These are phyloP conservation scores for Sordaria brevicollis DNA, from an alignment of 495 filamentous ascomycete genomes.

Conservation along the genomic window DNA sequence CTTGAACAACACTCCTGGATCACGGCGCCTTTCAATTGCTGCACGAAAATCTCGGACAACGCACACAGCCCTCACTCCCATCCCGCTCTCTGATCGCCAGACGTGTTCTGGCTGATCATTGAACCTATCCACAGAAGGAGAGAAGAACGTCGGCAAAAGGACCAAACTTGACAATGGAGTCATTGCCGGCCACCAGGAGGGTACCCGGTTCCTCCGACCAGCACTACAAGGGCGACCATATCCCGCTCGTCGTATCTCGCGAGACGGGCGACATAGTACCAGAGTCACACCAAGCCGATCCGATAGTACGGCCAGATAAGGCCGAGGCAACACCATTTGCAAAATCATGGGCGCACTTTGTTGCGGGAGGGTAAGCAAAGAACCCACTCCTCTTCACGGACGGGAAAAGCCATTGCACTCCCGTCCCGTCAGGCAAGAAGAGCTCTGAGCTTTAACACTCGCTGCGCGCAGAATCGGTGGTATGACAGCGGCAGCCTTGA, in stretches of 20 bases:
- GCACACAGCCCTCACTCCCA: background rate
- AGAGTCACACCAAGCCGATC: slow-evolving; percentile 23
- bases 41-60: background rate
- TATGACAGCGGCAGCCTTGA: slow-evolving; percentile 78
- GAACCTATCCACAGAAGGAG: background rate
- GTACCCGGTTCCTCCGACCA: slow-evolving; percentile 11
- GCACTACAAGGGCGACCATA: slow-evolving; percentile 7
- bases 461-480: slow-evolving; percentile 57
- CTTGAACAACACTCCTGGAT: background rate
- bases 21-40: background rate
- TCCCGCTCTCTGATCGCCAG: background rate
- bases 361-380: slow-evolving; percentile 70
- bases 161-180: slow-evolving; percentile 12
- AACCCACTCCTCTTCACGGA: background rate
- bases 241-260: slow-evolving; percentile 43
- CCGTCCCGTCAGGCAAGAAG: background rate
- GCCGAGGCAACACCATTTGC: slow-evolving; percentile 39
- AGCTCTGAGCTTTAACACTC: background rate
- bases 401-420: background rate
- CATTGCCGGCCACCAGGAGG: slow-evolving; percentile 10
- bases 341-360: slow-evolving; percentile 82
- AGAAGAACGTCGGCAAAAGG: background rate
- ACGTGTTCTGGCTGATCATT: background rate
- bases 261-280: slow-evolving; percentile 52
- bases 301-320: slow-evolving; percentile 17